Percentiles rank a stretch among this genome's conserved stretches.
phyloP scores from a whole-genome alignment of 352 stramenopile species.

The Globisporangium lucens region DNA sequence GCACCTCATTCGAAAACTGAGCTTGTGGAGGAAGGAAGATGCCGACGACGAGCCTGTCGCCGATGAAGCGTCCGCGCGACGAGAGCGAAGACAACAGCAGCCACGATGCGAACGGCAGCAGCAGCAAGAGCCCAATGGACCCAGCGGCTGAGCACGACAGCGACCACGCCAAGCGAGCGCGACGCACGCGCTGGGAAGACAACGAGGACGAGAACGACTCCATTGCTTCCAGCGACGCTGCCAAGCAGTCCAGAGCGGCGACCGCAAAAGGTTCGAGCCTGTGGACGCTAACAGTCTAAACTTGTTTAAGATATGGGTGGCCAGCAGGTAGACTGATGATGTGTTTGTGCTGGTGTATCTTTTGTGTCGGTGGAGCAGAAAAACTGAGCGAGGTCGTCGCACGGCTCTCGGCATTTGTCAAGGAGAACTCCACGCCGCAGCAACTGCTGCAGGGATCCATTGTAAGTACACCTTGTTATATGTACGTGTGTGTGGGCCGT shows the following conservation, averaged over 20 bases:
- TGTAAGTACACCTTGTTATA: conserved; percentile 1
- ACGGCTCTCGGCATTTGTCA: conserved; percentile 58
- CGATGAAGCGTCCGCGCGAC: conserved; percentile 14
- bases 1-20: background rate
- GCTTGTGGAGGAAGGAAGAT: conserved; percentile 7
- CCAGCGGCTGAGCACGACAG: background rate
- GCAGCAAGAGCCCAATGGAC: background rate
- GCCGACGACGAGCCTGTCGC: conserved; percentile 15
- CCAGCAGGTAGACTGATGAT: background rate
- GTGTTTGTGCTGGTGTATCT: background rate
- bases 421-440: conserved; percentile 51
- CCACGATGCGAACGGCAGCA: background rate
- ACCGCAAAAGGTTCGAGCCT: conserved; percentile 12
- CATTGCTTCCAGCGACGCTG: background rate
- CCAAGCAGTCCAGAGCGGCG: conserved; percentile 1
- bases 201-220: conserved; percentile 6
- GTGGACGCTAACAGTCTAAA: no score
- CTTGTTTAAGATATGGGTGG: no score
- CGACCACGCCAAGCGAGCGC: conserved; percentile 10
- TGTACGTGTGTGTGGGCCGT: background rate
- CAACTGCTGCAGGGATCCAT: conserved; percentile 21
- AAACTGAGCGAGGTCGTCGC: conserved; percentile 59
- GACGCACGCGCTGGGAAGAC: conserved; percentile 20
- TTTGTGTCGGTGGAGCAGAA: background rate
- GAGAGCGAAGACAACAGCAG: background rate